Base-by-base conservation (phyloP, 768 basidiomycete genomes). In the Hygrophoropsis aurantiaca region DNA sequence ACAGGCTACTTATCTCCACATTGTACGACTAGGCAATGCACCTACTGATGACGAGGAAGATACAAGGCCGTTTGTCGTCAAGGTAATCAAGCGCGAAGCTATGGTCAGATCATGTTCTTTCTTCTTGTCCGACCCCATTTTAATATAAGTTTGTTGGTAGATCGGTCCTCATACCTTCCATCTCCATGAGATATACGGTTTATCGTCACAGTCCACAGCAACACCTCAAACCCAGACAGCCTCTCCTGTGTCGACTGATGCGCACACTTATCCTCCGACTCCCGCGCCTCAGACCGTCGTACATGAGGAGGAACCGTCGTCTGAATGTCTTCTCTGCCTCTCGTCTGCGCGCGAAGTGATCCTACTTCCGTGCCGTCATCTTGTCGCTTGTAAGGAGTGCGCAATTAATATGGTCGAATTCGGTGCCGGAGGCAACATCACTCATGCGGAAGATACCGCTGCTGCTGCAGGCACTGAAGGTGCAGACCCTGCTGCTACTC, bases 401-500 rank as follows among this genome's bases (percentile, higher is more conserved):
- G 94, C 94, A 1, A 68, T 97, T 43, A 95, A 95, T 61, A 97
- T 97, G 94, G 86, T 97, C 40, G 94, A 97, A 65, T 97, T 93
- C 62, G 94, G 94, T 23, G 94, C 94, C 0, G 94, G 94, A 3
- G 94, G 94, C 3, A 84, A 77, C 40, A 87, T 95, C 41, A 78
- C 76, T n/a, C 84, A 89, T 42, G 57, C 69, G 2, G 73, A 75
- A 6, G 75, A 75, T 11, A 56, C 52, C 0, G 70, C 67, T 1
- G 57, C 64, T 3, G 57, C 61, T 21, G 51, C 63, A 19, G 58
- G 60, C 2, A 49, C 52, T 37, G 51, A 54, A 15, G 60, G 52
- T 5, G 58, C 48, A 20, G 55, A 57, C 10, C 59, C 59, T 2
- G 64, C 59, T 2, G 39, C 49, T 8, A 54, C 63, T n/a, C 69